These are phyloP conservation scores for Erythrophleum ivorense DNA, from an alignment of 331 rosid genomes.

Conservation along the genomic window DNA sequence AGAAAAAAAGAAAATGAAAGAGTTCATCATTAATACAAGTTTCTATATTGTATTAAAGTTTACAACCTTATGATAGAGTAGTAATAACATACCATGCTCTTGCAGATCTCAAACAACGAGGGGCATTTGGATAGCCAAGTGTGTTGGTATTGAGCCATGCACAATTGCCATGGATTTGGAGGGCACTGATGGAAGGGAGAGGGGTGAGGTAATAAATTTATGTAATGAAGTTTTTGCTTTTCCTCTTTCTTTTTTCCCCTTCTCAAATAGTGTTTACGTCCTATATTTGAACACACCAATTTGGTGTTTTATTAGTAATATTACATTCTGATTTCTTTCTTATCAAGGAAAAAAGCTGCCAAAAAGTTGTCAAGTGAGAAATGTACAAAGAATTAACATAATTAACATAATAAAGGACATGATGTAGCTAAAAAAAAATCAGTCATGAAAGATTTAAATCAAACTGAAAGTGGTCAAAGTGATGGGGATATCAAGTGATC, in stretches of 20 bases:
- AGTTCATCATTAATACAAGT: background rate
- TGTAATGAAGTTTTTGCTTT: conserved; percentile 17
- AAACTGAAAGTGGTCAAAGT: background rate
- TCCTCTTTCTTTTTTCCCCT: background rate
- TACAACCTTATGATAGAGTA: background rate
- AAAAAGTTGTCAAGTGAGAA: background rate
- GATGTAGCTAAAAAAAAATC: background rate
- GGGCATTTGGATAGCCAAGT: conserved; percentile 93
- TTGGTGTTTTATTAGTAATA: background rate
- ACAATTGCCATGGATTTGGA: conserved; percentile 98
- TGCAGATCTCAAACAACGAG: conserved; percentile 91
- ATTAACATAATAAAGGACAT: background rate
- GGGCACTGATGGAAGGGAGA: conserved; percentile 98
- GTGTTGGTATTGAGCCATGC: conserved; percentile 82
- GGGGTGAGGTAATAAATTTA: conserved; percentile 80
- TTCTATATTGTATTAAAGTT: background rate
- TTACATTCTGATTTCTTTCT: background rate
- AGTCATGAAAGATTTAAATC: background rate
- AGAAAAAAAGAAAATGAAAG: background rate
- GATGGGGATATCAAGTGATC: background rate
- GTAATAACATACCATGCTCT: conserved; percentile 22
- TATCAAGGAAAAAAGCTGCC: background rate
- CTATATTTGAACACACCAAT: background rate
- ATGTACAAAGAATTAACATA: background rate
- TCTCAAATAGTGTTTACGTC: background rate